A percentile compares a stretch with the other conserved stretches of the same genome.
Evolutionary conservation across 2,329 filamentous ascomycete genomes (phyloP).

Genomic region (Fusarium robinianum): DNA sequence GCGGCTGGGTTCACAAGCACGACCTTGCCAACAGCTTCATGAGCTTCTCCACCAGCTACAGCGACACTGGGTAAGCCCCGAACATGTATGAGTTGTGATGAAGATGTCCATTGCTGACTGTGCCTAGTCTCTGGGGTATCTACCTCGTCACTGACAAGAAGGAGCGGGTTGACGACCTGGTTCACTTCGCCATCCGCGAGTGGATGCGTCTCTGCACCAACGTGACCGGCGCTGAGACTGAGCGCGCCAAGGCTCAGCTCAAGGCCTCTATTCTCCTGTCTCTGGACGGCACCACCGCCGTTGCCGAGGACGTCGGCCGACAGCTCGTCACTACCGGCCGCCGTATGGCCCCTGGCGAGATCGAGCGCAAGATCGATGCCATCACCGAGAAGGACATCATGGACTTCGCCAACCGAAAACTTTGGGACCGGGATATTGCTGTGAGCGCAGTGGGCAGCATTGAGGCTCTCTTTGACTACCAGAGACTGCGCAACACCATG

Average conservation of each 20-base stretch:
- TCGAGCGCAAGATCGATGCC: constrained; percentile 85
- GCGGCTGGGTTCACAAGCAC: constrained; percentile 90
- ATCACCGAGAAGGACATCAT: constrained; percentile 97
- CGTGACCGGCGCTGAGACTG: constrained; percentile 87
- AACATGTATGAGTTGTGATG: not conserved
- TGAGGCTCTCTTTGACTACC: constrained; percentile 82
- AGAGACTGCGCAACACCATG: constrained; percentile 81
- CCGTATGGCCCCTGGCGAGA: constrained; percentile 87
- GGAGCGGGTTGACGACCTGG: constrained; percentile 87
- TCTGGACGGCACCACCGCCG: constrained; percentile 94
- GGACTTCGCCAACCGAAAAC: constrained; percentile 90
- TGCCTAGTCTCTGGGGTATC: constrained; percentile 92
- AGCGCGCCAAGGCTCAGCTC: constrained; percentile 98
- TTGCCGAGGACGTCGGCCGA: constrained; percentile 97
- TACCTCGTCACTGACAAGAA: constrained; percentile 94
- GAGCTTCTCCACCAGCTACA: constrained; percentile 99
- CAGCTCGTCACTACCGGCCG: constrained; percentile 98
- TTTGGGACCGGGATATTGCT: constrained; percentile 97
- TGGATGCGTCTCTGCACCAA: constrained; percentile 93
- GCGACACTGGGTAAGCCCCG: constrained; percentile 85
- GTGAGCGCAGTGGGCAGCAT: constrained; percentile 91
- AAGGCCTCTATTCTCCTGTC: constrained; percentile 98
- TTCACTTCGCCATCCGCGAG: constrained; percentile 98
- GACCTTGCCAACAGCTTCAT: constrained; percentile 99
- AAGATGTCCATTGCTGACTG: constrained; percentile 31